Evolutionary conservation across 768 basidiomycete genomes (phyloP).

Genomic region (Amanita pallidorosea): DNA sequence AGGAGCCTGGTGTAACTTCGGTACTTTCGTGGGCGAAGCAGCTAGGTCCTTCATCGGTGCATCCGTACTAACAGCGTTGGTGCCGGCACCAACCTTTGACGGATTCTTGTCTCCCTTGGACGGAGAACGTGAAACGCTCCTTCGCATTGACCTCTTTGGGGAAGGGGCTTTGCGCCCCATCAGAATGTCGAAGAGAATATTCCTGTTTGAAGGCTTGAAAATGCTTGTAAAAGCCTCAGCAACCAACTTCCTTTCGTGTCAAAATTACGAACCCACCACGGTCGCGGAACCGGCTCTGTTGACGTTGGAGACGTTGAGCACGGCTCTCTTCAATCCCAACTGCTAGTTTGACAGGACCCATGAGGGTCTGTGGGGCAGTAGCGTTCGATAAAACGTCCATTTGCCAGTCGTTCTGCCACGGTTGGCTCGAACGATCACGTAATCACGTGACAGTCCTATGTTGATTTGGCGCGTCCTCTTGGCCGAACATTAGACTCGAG

Average conservation of each 20-base stretch:
- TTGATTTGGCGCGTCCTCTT: no score
- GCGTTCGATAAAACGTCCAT: neutral
- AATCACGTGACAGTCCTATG: no score
- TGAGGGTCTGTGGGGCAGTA: neutral
- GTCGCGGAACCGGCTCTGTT: slow-evolving; percentile 58
- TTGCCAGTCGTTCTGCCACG: no score
- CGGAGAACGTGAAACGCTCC: slow-evolving; percentile 22
- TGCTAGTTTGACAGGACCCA: neutral
- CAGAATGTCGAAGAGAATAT: slow-evolving; percentile 40
- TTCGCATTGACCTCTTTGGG: slow-evolving; percentile 13
- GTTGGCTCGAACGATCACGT: no score
- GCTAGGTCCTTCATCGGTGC: neutral
- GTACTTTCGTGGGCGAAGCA: neutral
- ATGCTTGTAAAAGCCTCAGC: slow-evolving; percentile 21
- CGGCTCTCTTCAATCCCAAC: slow-evolving; percentile 39
- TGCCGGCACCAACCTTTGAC: neutral
- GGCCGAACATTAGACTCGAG: no score
- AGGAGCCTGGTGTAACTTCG: neutral
- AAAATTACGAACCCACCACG: slow-evolving; percentile 43
- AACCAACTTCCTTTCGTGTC: neutral
- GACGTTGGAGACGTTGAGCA: slow-evolving; percentile 46
- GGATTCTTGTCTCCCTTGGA: slow-evolving; percentile 10
- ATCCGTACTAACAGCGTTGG: neutral
- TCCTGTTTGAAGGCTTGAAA: slow-evolving; percentile 41
- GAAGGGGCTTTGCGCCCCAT: slow-evolving; percentile 30